A percentile compares a stretch with the other conserved stretches of the same genome.
These are phyloP conservation scores for Lipomyces chichibuensis DNA, from an alignment of 805 yeast species.

Conservation along the genomic window DNA sequence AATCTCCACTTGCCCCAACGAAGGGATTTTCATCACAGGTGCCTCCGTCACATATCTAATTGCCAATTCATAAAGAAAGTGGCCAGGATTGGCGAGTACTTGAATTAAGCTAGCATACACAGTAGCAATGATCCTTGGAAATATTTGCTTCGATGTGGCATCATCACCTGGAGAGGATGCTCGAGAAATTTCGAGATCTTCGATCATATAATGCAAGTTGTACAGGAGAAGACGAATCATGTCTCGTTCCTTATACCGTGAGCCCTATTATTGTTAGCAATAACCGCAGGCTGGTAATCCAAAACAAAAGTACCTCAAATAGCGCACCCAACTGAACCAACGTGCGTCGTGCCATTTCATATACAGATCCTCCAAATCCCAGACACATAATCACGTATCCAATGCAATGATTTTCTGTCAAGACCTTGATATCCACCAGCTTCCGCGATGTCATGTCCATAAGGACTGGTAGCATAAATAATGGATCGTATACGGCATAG, in stretches of 20 bases:
- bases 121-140: conserved; percentile 56
- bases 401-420: conserved; percentile 61
- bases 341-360: conserved; percentile 10
- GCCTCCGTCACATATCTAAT: conserved; percentile 13
- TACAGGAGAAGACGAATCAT: conserved; percentile 58
- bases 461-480: conserved; percentile 21
- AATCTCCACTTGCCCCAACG: conserved; percentile 3
- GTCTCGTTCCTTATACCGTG: conserved; percentile 58
- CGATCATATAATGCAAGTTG: conserved; percentile 35
- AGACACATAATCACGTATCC: conserved; percentile 51
- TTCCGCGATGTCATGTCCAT: conserved; percentile 31
- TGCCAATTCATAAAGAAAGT: conserved; percentile 70
- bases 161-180: background rate
- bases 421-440: conserved; percentile 54
- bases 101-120: conserved; percentile 60
- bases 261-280: conserved; percentile 43
- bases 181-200: background rate
- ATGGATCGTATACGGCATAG: conserved; percentile 29
- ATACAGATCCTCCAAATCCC: conserved; percentile 35
- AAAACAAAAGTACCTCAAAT: conserved; percentile 16
- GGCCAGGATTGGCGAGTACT: conserved; percentile 69
- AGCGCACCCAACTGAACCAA: conserved; percentile 3
- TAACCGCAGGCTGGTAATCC: background rate
- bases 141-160: background rate
- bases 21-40: conserved; percentile 7